phyloP scores from a whole-genome alignment of 192 early-diverging fungal genomes.

The Piromyces finnis region DNA sequence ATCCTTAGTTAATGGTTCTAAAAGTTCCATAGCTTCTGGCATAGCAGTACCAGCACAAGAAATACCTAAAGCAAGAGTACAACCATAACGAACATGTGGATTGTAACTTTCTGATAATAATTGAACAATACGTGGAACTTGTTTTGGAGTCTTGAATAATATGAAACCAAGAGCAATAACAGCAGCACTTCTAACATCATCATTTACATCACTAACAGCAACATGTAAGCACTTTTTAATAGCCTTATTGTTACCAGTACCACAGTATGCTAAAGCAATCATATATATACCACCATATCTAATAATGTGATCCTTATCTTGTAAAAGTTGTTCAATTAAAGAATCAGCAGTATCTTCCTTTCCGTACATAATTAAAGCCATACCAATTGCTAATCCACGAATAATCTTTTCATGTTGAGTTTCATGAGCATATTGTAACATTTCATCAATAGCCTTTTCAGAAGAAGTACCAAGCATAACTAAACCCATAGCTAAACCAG shows the following conservation, averaged over 20 bases:
- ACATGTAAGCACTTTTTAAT: slow-evolving; percentile 87
- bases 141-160: slow-evolving; percentile 74
- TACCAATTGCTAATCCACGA: slow-evolving; percentile 81
- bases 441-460: slow-evolving; percentile 65
- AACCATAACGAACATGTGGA: slow-evolving; percentile 95
- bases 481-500: slow-evolving; percentile 89
- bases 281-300: slow-evolving; percentile 95
- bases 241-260: slow-evolving; percentile 94
- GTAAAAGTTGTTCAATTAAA: slow-evolving; percentile 64
- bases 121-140: slow-evolving; percentile 97
- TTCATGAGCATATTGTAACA: slow-evolving; percentile 94
- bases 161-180: slow-evolving; percentile 94
- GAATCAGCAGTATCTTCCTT: slow-evolving; percentile 85
- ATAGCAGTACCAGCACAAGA: slow-evolving; percentile 91
- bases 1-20: slow-evolving; percentile 97
- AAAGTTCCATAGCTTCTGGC: slow-evolving; percentile 70
- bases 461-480: slow-evolving; percentile 89
- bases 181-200: slow-evolving; percentile 97
- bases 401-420: slow-evolving; percentile 99
- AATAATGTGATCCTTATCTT: slow-evolving; percentile 89
- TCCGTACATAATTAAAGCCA: slow-evolving; percentile 93
- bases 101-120: slow-evolving; percentile 94
- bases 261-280: slow-evolving; percentile 93
- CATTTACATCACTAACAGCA: slow-evolving; percentile 95
- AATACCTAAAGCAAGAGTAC: slow-evolving; percentile 88